phyloP scores from a whole-genome alignment of 2,329 filamentous ascomycete species.

The Aspergillus niger region DNA sequence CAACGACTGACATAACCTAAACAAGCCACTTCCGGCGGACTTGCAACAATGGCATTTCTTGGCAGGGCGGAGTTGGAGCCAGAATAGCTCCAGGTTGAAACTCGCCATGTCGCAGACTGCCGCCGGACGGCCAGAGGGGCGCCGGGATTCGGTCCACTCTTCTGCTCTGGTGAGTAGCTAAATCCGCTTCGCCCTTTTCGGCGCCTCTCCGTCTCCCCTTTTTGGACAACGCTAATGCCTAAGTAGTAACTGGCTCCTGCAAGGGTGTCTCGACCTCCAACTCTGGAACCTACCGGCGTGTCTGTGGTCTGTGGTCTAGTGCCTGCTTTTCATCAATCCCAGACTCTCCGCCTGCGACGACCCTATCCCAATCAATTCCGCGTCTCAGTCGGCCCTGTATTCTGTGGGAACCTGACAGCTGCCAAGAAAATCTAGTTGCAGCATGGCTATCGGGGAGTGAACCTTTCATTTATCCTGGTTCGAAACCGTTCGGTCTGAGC shows the following conservation, averaged over 20 bases:
- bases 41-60: constrained; percentile 20
- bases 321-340: constrained; percentile 33
- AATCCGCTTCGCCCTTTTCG: constrained; percentile 6
- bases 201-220: constrained; percentile 14
- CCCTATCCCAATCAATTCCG: constrained; percentile 28
- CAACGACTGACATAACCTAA: background rate
- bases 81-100: constrained; percentile 29
- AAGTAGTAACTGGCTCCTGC: constrained; percentile 19
- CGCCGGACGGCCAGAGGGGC: constrained; percentile 23
- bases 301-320: constrained; percentile 14
- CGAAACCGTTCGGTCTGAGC: constrained; percentile 19
- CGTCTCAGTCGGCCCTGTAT: constrained; percentile 20
- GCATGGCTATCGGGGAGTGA: constrained; percentile 16
- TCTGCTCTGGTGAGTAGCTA: constrained; percentile 13
- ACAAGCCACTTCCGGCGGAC: background rate
- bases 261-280: constrained; percentile 9
- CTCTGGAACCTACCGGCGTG: constrained; percentile 10
- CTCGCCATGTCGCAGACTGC: constrained; percentile 31
- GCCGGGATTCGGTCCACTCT: constrained; percentile 12
- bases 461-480: constrained; percentile 20
- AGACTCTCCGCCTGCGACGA: constrained; percentile 22
- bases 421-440: constrained; percentile 25
- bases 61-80: constrained; percentile 20
- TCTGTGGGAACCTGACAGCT: constrained; percentile 16
- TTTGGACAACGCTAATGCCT: constrained; percentile 17